These are phyloP conservation scores for Pythium apleroticum DNA, from an alignment of 352 stramenopile species.

Conservation along the genomic window DNA sequence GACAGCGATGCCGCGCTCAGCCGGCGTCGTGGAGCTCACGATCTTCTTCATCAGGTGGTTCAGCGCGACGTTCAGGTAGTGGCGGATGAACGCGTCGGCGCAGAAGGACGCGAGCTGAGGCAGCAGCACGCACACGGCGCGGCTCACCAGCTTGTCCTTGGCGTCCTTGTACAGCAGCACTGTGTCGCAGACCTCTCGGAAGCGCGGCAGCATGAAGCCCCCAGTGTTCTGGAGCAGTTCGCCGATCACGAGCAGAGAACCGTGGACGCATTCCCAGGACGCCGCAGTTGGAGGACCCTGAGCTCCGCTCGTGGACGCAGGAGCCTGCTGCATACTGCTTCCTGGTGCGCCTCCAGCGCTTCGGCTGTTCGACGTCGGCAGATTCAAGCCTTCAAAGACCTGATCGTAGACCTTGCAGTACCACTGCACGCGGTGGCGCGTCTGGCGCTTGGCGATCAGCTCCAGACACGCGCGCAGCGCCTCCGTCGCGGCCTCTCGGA, in stretches of 20 bases:
- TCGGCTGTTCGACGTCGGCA: conserved; percentile 18
- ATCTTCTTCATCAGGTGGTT: conserved; percentile 85
- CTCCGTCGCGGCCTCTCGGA: conserved; percentile 79
- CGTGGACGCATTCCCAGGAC: conserved; percentile 89
- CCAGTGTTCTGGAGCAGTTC: conserved; percentile 94
- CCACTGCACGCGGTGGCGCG: conserved; percentile 85
- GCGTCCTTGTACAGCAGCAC: conserved; percentile 92
- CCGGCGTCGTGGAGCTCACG: conserved; percentile 46
- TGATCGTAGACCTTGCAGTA: conserved; percentile 93
- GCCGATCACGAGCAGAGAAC: conserved; percentile 94
- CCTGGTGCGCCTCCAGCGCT: neutral
- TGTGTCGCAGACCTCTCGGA: conserved; percentile 94
- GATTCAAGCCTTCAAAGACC: conserved; percentile 77
- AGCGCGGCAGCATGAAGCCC: conserved; percentile 97
- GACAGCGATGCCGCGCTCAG: conserved; percentile 88
- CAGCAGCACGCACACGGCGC: conserved; percentile 84
- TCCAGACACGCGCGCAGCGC: conserved; percentile 87
- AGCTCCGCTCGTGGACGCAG: conserved; percentile 16
- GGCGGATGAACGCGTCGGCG: conserved; percentile 91
- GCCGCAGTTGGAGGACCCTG: conserved; percentile 23
- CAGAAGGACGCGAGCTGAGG: conserved; percentile 93
- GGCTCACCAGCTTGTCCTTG: conserved; percentile 86
- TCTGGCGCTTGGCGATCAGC: conserved; percentile 82
- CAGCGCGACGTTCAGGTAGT: conserved; percentile 89
- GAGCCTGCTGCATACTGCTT: neutral